phyloP scores from a whole-genome alignment of 257 asterid species.

The Capsicum pubescens region DNA sequence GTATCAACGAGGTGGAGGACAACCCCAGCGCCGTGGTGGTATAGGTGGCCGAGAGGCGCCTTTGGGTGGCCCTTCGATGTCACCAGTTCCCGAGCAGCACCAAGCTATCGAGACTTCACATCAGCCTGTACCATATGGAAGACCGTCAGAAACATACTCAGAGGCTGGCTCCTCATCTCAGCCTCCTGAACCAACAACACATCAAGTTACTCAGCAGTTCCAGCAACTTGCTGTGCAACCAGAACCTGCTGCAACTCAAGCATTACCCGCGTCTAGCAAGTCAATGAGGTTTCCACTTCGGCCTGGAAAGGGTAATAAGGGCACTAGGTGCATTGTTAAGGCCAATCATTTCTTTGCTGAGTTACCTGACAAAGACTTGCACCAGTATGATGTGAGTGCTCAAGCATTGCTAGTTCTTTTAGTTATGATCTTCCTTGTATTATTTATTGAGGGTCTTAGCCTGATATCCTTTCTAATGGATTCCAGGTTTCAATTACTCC shows the following conservation, averaged over 20 bases:
- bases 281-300: conserved; percentile 83
- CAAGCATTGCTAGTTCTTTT: background rate
- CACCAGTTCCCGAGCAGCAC: conserved; percentile 92
- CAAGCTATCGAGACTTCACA: conserved; percentile 74
- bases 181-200: conserved; percentile 47
- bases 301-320: conserved; percentile 84
- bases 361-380: conserved; percentile 91
- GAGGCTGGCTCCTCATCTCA: conserved; percentile 68
- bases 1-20: conserved; percentile 60
- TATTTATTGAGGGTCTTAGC: background rate
- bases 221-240: conserved; percentile 55
- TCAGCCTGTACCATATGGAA: conserved; percentile 52
- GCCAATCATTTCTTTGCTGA: conserved; percentile 94
- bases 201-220: conserved; percentile 46
- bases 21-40: conserved; percentile 61
- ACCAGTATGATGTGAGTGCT: conserved; percentile 84
- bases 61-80: conserved; percentile 71
- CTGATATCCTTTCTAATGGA: background rate
- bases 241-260: conserved; percentile 57
- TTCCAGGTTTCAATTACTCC: conserved; percentile 81
- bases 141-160: conserved; percentile 45
- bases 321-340: conserved; percentile 78
- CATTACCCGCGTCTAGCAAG: conserved; percentile 81
- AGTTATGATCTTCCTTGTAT: conserved; percentile 19
- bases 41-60: conserved; percentile 67